Evolutionary conservation across 305 asterid species (phyloP).

Genomic region (Fraxinus nigra): DNA sequence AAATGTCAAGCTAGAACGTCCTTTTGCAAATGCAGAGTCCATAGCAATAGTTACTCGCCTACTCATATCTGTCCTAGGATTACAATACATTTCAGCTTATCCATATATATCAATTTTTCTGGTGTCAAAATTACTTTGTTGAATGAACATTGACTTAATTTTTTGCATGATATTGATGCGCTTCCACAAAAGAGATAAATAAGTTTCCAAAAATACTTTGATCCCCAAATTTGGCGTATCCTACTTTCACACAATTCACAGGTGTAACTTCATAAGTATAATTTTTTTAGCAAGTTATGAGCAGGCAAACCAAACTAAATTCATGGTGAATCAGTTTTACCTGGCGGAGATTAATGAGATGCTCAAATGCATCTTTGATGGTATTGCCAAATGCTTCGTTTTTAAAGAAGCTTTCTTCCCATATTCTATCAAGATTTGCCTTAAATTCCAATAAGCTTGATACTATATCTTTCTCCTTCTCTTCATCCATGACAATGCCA

Average conservation of each 20-base stretch:
- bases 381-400: slow-evolving; percentile 89
- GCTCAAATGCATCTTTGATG: slow-evolving; percentile 92
- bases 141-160: background rate
- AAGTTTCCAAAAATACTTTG: background rate
- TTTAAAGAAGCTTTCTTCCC: slow-evolving; percentile 90
- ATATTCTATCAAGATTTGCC: slow-evolving; percentile 80
- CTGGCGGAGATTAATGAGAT: slow-evolving; percentile 96
- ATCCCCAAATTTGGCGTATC: background rate
- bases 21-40: background rate
- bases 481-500: slow-evolving; percentile 88
- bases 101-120: background rate
- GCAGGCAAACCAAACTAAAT: slow-evolving; percentile 1
- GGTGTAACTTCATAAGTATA: background rate
- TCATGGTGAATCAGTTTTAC: slow-evolving; percentile 29
- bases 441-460: slow-evolving; percentile 80
- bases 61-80: background rate
- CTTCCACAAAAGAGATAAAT: background rate
- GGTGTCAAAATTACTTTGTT: background rate
- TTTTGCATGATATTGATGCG: background rate
- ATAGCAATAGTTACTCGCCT: background rate
- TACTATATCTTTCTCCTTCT: slow-evolving; percentile 97
- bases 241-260: background rate
- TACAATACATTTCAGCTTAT: background rate
- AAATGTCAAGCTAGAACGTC: background rate
- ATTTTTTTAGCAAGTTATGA: background rate